phyloP scores from a whole-genome alignment of 2,329 filamentous ascomycete genomes.

The Laburnicola sp. region DNA sequence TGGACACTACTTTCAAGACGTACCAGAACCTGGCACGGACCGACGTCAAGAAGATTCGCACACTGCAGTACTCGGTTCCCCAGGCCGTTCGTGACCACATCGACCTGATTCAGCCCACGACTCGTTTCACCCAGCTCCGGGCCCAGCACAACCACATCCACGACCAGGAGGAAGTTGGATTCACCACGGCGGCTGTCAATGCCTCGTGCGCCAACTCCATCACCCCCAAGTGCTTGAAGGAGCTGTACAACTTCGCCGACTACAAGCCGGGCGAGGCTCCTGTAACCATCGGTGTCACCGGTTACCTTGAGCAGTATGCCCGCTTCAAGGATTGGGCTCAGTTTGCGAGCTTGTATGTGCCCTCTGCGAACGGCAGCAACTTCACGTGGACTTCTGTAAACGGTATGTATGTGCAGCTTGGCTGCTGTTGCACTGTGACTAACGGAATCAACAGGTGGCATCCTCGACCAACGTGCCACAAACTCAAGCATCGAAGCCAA shows the following conservation, averaged over 20 bases:
- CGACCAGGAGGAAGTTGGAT: constrained; percentile 28
- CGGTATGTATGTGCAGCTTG: constrained; percentile 32
- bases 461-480: constrained; percentile 40
- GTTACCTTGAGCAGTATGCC: constrained; percentile 55
- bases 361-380: constrained; percentile 47
- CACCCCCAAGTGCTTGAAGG: constrained; percentile 52
- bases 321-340: constrained; percentile 51
- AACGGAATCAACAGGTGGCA: constrained; percentile 23
- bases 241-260: constrained; percentile 51
- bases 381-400: constrained; percentile 51
- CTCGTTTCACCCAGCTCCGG: constrained; percentile 59
- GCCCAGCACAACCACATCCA: constrained; percentile 47
- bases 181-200: constrained; percentile 31
- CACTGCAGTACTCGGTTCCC: constrained; percentile 65
- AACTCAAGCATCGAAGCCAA: constrained; percentile 54
- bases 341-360: constrained; percentile 47
- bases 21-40: constrained; percentile 55
- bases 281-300: constrained; percentile 50
- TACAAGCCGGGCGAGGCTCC: constrained; percentile 44
- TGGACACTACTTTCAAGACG: constrained; percentile 61
- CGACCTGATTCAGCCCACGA: constrained; percentile 68
- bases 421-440: constrained; percentile 6
- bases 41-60: constrained; percentile 55
- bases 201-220: constrained; percentile 49
- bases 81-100: constrained; percentile 57